Evolutionary conservation across 1,139 yeast genomes (phyloP), one percentile per base, ranked within the genome.

Genomic region (Trichomonascaceae sp.): DNA sequence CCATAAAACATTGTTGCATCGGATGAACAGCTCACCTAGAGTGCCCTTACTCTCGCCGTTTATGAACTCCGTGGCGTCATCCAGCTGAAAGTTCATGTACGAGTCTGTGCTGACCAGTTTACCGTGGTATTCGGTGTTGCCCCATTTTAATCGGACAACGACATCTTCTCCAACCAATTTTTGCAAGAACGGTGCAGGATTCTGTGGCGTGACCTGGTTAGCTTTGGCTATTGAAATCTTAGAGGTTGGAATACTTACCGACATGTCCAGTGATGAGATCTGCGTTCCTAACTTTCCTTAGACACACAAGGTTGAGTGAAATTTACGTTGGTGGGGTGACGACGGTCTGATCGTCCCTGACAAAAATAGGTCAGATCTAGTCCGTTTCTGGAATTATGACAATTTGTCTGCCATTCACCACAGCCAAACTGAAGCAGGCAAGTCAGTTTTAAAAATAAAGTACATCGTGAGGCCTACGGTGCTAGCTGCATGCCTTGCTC

Each of bases 61-160:
- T 6, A 73, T 62, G 32, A 65, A 61, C 54, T 85, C 94, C 35
- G 64, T 69, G 1, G 93, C 77, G 25, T 75, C 70, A 28, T 71
- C 75, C 28, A 89, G 62, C 51, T 84, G 87, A 27, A 89, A 47
- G 50, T 89, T 92, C 89, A 92, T 89, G 59, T 89, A 92, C 47
- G 84, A 82, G 54, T 89, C 99, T 18, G 84, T 79, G 1, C 94
- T 76, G 13, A 75, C 60, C 32, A 89, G 66, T n/a, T 57, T 68
- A 1, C 98, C 98, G 40, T 64, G 69, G 58, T 89, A 89, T 53
- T 85, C 93, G n/a, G 94, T 80, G 43, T 72, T 73, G 51, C 85
- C 89, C 80, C 95, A 92, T 56, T 89, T 89, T 42, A 89, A 68
- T 36, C 89, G 71, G n/a, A 89, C 93, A n/a, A 77, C 60, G 13